Conservation (phyloP, 805 yeast genomes). For the Nakazawaea wyomingensis region DNA sequence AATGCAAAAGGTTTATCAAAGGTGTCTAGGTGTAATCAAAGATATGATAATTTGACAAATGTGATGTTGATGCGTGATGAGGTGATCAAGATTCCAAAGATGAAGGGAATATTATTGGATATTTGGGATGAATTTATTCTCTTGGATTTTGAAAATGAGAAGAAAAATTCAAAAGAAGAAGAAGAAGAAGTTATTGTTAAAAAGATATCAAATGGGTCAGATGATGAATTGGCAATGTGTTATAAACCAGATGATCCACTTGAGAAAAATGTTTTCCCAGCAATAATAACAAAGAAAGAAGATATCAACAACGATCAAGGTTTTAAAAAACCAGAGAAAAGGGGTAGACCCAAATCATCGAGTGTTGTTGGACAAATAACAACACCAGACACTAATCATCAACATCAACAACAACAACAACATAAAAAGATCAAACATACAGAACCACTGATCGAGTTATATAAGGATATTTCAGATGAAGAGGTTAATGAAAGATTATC, state of each 20-base stretch:
- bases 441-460: conserved; percentile 1
- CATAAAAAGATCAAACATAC: conserved; percentile 2
- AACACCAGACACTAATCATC: neutral
- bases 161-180: conserved; percentile 27
- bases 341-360: conserved; percentile 4
- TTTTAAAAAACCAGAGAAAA: conserved; percentile 7
- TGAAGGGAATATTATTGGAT: conserved; percentile 59
- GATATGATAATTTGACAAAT: conserved; percentile 41
- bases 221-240: neutral
- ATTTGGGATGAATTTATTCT: conserved; percentile 60
- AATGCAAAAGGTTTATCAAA: conserved; percentile 9
- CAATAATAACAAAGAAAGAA: neutral
- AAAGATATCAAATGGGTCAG: neutral
- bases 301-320: neutral
- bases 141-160: conserved; percentile 42
- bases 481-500: conserved; percentile 6
- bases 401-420: neutral
- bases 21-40: conserved; percentile 32
- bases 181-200: conserved; percentile 32
- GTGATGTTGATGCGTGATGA: conserved; percentile 59
- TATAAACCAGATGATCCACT: conserved; percentile 7
- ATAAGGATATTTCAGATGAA: conserved; percentile 9
- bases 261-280: neutral
- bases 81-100: conserved; percentile 56
- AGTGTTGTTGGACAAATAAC: too few relatives aligned